A percentile compares a stretch with the other conserved stretches of the same genome.
Evolutionary conservation across 2,329 filamentous ascomycete genomes (phyloP).

Genomic region (Paraphaeosphaeria minitans): DNA sequence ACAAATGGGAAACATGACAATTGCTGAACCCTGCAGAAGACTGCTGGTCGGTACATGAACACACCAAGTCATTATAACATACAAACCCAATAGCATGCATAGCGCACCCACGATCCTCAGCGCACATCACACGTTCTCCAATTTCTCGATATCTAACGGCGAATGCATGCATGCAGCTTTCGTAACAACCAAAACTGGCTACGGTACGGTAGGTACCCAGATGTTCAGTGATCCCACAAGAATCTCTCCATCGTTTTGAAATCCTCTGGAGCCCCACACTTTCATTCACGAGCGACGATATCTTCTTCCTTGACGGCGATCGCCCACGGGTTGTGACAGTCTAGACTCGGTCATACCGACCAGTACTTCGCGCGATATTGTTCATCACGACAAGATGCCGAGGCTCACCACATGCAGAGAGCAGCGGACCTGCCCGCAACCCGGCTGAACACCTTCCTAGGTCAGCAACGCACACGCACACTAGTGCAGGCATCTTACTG

Average conservation of each 20-base stretch:
- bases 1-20: too few relatives aligned
- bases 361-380: background rate
- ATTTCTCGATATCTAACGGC: too few relatives aligned
- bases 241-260: background rate
- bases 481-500: slow-evolving; percentile 4
- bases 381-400: background rate
- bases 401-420: slow-evolving; percentile 4
- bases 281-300: background rate
- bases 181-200: too few relatives aligned
- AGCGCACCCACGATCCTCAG: too few relatives aligned
- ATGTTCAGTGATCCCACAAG: background rate
- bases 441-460: slow-evolving; percentile 5
- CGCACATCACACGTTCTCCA: too few relatives aligned
- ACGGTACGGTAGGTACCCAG: too few relatives aligned
- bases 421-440: background rate
- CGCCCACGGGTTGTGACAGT: background rate
- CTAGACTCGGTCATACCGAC: slow-evolving; percentile 12
- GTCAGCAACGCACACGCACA: slow-evolving; percentile 10
- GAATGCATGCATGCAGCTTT: too few relatives aligned
- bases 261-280: background rate
- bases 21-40: too few relatives aligned
- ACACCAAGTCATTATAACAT: too few relatives aligned
- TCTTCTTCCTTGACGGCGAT: background rate
- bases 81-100: too few relatives aligned
- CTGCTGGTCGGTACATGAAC: too few relatives aligned